phyloP scores from a whole-genome alignment of 2,329 filamentous ascomycete genomes.

The Dichotomopilus funicola region DNA sequence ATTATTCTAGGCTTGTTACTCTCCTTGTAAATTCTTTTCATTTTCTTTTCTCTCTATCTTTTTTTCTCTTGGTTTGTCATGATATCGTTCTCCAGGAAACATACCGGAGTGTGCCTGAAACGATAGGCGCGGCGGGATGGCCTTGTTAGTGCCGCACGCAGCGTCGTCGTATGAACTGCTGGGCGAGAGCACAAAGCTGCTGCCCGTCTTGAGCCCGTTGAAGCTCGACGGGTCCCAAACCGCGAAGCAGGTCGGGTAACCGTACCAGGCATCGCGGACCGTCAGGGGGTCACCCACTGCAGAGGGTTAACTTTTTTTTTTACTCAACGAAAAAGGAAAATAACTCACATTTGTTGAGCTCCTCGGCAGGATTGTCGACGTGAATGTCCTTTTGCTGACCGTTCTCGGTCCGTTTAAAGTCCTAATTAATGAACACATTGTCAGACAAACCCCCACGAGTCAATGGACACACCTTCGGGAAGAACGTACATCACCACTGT shows the following conservation, averaged over 20 bases:
- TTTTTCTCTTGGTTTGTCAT: too few relatives aligned
- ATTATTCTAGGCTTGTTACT: too few relatives aligned
- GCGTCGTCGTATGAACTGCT: conserved; percentile 33
- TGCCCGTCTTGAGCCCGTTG: conserved; percentile 29
- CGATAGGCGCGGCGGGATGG: conserved; percentile 33
- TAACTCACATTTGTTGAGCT: conserved; percentile 52
- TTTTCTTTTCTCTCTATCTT: too few relatives aligned
- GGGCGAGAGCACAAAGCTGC: conserved; percentile 34
- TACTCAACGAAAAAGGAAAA: background rate
- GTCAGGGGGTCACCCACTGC: conserved; percentile 27
- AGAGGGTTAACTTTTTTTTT: background rate
- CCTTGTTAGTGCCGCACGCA: conserved; percentile 29
- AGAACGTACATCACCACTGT: conserved; percentile 40
- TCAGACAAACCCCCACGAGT: background rate
- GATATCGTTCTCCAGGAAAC: too few relatives aligned
- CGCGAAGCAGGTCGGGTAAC: conserved; percentile 47
- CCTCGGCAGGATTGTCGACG: conserved; percentile 57
- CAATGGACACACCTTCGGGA: background rate
- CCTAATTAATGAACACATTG: conserved; percentile 15
- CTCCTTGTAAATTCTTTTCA: too few relatives aligned
- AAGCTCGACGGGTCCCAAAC: conserved; percentile 27
- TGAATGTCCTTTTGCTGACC: conserved; percentile 44
- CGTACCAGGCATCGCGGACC: conserved; percentile 31
- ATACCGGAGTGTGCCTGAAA: conserved; percentile 28
- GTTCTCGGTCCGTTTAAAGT: conserved; percentile 42